These are phyloP conservation scores for Monascus ruber DNA, from an alignment of 2,329 filamentous ascomycete species.

Conservation along the genomic window DNA sequence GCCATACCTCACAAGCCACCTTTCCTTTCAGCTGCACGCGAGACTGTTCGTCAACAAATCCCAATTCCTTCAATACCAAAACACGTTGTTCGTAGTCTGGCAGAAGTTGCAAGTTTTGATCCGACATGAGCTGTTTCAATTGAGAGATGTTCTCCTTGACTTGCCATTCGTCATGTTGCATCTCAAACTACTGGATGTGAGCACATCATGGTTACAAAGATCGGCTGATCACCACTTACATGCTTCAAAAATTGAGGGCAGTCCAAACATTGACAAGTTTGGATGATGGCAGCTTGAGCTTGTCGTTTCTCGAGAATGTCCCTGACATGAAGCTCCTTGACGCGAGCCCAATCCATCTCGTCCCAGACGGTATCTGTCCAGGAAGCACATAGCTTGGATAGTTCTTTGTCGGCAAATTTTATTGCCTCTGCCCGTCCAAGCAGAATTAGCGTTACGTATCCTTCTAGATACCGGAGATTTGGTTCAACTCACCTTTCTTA, in stretches of 20 bases:
- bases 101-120: constrained; percentile 89
- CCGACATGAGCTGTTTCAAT: constrained; percentile 78
- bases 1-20: constrained; percentile 71
- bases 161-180: constrained; percentile 94
- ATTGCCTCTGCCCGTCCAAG: constrained; percentile 34
- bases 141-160: constrained; percentile 88
- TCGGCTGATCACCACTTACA: constrained; percentile 45
- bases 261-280: constrained; percentile 51
- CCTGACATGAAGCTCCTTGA: constrained; percentile 72
- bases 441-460: constrained; percentile 1
- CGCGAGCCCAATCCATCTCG: constrained; percentile 68
- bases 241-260: constrained; percentile 82
- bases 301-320: constrained; percentile 65
- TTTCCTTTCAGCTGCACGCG: constrained; percentile 95
- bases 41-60: constrained; percentile 76
- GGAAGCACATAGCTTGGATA: constrained; percentile 56
- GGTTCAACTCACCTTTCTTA: constrained; percentile 34
- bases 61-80: constrained; percentile 78
- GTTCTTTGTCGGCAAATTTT: constrained; percentile 54
- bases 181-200: constrained; percentile 56
- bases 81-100: constrained; percentile 96
- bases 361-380: constrained; percentile 71
- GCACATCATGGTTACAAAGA: constrained; percentile 1
- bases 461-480: not conserved
- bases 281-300: constrained; percentile 51